Evolutionary conservation across 306 rosid genomes (phyloP).

Genomic region (Pachyrhizus erosus): DNA sequence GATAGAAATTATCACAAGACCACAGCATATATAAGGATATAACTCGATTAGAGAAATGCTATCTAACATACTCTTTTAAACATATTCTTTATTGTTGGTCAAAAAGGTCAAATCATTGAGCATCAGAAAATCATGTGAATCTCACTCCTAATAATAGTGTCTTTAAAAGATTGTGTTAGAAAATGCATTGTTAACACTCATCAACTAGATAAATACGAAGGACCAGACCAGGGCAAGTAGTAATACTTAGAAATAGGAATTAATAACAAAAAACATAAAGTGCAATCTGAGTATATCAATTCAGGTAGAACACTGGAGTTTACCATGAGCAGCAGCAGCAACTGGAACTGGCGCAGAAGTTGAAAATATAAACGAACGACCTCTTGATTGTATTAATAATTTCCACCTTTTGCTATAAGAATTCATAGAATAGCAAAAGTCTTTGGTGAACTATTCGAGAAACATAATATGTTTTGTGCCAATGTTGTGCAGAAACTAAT

Average conservation of each 20-base stretch:
- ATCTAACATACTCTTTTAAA: not conserved
- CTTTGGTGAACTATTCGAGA: conserved; percentile 30
- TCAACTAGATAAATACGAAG: not conserved
- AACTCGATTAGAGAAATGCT: not conserved
- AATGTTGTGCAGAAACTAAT: conserved; percentile 7
- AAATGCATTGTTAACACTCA: not conserved
- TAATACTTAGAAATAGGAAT: not conserved
- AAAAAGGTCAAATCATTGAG: no score
- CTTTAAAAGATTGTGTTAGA: not conserved
- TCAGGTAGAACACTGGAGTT: conserved; percentile 22
- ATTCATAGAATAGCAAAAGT: conserved; percentile 39
- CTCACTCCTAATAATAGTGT: not conserved
- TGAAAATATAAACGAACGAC: conserved; percentile 92
- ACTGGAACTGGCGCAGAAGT: conserved; percentile 83
- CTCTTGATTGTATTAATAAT: conserved; percentile 89
- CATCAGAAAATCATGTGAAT: no score
- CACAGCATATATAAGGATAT: not conserved
- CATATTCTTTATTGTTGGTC: not conserved
- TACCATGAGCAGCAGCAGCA: conserved; percentile 91
- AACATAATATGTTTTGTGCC: not conserved
- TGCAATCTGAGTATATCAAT: conserved; percentile 26
- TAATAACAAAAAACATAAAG: conserved; percentile 12
- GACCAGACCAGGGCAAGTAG: not conserved
- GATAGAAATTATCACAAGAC: conserved; percentile 23
- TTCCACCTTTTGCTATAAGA: conserved; percentile 84